Conservation (phyloP, 352 stramenopile species). For the Globisporangium emineosum region DNA sequence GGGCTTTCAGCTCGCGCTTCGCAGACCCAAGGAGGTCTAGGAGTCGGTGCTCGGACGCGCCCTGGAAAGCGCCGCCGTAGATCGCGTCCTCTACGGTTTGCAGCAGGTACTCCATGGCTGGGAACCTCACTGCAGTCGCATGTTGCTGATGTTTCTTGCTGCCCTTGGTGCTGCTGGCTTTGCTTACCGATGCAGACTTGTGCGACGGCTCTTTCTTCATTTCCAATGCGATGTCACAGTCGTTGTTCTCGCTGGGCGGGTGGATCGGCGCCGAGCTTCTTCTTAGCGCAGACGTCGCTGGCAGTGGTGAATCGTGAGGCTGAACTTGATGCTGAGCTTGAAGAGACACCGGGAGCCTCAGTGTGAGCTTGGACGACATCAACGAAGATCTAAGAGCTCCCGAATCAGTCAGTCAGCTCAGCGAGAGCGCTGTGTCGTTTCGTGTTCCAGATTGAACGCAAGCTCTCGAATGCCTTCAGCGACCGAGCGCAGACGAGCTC, state of each 20-base stretch:
- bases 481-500: neutral
- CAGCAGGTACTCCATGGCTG: constrained; percentile 9
- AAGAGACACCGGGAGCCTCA: neutral
- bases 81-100: constrained; percentile 12
- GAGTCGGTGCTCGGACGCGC: constrained; percentile 7
- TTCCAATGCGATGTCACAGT: neutral
- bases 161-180: neutral
- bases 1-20: constrained; percentile 10
- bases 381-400: neutral
- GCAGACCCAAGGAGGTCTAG: constrained; percentile 11
- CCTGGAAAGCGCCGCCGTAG: constrained; percentile 10
- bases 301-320: neutral
- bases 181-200: neutral
- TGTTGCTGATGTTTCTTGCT: neutral
- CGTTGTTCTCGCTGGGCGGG: constrained; percentile 5
- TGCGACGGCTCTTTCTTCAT: neutral
- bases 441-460: neutral
- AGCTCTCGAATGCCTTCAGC: constrained; percentile 1
- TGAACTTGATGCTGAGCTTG: neutral
- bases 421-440: neutral
- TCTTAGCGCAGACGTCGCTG: neutral
- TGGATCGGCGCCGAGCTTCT: constrained; percentile 1
- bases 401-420: neutral
- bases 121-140: neutral
- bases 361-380: constrained; percentile 14